Conservation (phyloP, 495 filamentous ascomycete species). For the Neurospora intermedia region DNA sequence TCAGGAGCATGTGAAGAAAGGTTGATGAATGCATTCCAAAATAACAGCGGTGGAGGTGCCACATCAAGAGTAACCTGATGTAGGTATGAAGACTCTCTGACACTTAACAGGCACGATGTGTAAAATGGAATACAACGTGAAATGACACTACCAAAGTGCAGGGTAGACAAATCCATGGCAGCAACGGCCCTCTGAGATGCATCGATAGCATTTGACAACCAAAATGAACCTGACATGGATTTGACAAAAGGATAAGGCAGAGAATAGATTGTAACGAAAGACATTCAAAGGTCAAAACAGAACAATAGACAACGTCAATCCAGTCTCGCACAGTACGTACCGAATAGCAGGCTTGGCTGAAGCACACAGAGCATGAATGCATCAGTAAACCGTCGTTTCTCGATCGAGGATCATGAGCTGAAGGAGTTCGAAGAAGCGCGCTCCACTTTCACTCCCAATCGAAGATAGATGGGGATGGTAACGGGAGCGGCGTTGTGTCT, state of each 20-base stretch:
- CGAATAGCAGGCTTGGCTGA: slow-evolving; percentile 52
- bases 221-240: too few relatives aligned
- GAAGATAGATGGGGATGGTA: neutral
- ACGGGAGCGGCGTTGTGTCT: neutral
- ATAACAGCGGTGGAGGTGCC: neutral
- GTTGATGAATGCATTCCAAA: neutral
- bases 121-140: neutral
- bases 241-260: too few relatives aligned
- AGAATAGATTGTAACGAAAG: too few relatives aligned
- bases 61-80: neutral
- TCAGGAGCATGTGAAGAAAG: neutral
- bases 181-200: neutral
- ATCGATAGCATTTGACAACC: neutral
- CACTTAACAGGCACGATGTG: neutral
- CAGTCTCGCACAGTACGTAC: slow-evolving; percentile 32
- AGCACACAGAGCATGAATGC: neutral
- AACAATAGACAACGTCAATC: too few relatives aligned
- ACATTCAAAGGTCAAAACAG: too few relatives aligned
- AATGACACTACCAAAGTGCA: neutral
- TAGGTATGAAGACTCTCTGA: neutral
- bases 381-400: neutral
- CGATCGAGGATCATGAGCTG: neutral
- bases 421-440: neutral
- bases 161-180: neutral
- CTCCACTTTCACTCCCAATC: neutral